phyloP scores from a whole-genome alignment of 75 land plant genomes.

The Selaginella moellendorffii region DNA sequence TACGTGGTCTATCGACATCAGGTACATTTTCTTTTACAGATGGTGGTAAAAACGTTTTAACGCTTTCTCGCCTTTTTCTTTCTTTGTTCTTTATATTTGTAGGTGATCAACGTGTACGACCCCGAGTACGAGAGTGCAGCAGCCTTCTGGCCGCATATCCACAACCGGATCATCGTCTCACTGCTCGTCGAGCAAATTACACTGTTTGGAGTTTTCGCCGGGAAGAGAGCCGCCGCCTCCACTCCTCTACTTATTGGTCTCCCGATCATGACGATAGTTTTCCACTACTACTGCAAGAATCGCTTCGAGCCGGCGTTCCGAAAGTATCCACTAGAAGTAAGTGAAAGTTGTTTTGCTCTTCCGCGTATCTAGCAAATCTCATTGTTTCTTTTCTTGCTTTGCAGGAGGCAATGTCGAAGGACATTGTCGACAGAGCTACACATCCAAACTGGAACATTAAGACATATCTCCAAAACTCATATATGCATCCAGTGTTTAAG shows the following conservation, averaged over 20 bases:
- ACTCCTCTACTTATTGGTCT: constrained; percentile 6
- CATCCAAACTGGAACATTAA: constrained; percentile 36
- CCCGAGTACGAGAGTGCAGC: constrained; percentile 10
- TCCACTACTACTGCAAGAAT: constrained; percentile 47
- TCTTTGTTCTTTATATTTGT: neutral
- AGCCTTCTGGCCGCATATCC: constrained; percentile 7
- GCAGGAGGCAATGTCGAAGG: constrained; percentile 62
- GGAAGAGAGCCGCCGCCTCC: neutral
- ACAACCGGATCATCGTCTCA: constrained; percentile 6
- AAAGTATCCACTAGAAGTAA: constrained; percentile 51
- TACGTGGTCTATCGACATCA: constrained; percentile 3
- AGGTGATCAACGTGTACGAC: constrained; percentile 7
- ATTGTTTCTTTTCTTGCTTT: neutral
- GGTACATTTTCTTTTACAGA: neutral
- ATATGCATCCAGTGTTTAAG: constrained; percentile 43
- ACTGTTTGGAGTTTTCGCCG: neutral
- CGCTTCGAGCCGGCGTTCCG: constrained; percentile 54
- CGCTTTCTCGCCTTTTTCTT: neutral
- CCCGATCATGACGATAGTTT: constrained; percentile 42
- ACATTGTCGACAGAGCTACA: constrained; percentile 32
- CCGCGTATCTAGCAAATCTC: neutral
- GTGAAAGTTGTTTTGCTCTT: too few species aligned
- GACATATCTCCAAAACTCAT: constrained; percentile 27
- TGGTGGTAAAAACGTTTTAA: neutral
- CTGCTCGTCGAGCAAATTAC: neutral